These are phyloP conservation scores for Gonapodya prolifera DNA, from an alignment of 192 early-diverging fungal species.

Conservation along the genomic window DNA sequence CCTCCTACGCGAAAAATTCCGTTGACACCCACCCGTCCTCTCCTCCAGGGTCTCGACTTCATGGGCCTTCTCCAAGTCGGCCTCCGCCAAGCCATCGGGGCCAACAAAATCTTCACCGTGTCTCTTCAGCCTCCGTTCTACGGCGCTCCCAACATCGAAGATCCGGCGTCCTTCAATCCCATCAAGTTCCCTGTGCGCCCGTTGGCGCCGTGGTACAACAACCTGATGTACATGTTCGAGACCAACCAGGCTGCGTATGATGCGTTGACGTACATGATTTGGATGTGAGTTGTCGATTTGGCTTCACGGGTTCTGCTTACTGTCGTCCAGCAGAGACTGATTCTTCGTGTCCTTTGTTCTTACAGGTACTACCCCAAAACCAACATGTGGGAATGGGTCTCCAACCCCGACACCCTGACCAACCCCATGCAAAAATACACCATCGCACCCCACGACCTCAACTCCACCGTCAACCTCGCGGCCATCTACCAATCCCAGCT, in stretches of 20 bases:
- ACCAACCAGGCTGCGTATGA: not conserved
- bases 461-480: not conserved
- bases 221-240: not conserved
- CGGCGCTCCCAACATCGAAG: not conserved
- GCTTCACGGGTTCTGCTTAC: too few species aligned
- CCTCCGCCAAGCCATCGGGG: not conserved
- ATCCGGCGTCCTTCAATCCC: not conserved
- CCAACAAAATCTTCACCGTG: not conserved
- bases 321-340: not conserved
- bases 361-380: not conserved
- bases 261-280: not conserved
- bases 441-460: not conserved
- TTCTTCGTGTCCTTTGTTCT: not conserved
- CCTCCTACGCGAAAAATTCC: not conserved
- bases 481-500: not conserved
- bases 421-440: not conserved
- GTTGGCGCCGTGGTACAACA: not conserved
- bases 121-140: not conserved
- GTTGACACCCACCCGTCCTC: not conserved
- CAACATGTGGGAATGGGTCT: not conserved
- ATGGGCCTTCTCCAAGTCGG: not conserved
- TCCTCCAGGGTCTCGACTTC: not conserved
- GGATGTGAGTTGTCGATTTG: not conserved
- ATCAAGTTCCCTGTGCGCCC: not conserved
- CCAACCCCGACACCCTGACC: not conserved